Base-by-base conservation (phyloP, 2,329 filamentous ascomycete genomes). In the Chalara sp. region DNA sequence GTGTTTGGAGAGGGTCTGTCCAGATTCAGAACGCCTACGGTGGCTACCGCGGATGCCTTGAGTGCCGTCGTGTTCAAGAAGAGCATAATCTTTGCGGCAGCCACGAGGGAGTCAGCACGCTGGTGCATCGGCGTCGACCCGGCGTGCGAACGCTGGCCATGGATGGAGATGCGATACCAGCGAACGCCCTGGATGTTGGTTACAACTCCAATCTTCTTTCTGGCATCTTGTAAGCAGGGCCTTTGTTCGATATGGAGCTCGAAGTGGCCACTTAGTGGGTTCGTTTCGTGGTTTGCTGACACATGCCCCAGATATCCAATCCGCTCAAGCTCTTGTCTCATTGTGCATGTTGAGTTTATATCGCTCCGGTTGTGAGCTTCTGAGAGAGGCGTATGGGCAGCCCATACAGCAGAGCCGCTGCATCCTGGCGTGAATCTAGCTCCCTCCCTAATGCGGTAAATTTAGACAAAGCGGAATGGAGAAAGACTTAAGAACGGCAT, bases 191-290 rank as follows among this genome's bases (percentile, higher is more conserved):
- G 86, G 1, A 87, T 84, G 3, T 84, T 84, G 29, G 77, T 76
- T 6, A 91, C 87, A 6, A 88, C 75, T 12, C 84, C 83, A 43
- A 91, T 74, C 50, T 81, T 81, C 58, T 82, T 76, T 32, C 74
- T 68, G 32, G 76, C 71, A 12, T 75, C 74, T 60, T 90, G 82
- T 1, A 95, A 74, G 29, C 87, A 78, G 0, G 86, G 87, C 0
- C 87, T 87, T 65, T 95, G 89, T 64, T 95, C 59, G 29, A 61
- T 63, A 62, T 92, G 88, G 6, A 92, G 74, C 66, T 92, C 87
- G 60, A 92, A 91, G 65, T 91, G 86, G 0, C 84, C 84, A 0
- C 79, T 84, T 68, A 89, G 79, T 0, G 83, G 83, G 8, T 75
- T 79, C 41, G 75, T 70, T 54, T 75, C 71, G 65, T 83, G 75